phyloP scores from a whole-genome alignment of 2,329 filamentous ascomycete species.

The Monosporascus sp. region DNA sequence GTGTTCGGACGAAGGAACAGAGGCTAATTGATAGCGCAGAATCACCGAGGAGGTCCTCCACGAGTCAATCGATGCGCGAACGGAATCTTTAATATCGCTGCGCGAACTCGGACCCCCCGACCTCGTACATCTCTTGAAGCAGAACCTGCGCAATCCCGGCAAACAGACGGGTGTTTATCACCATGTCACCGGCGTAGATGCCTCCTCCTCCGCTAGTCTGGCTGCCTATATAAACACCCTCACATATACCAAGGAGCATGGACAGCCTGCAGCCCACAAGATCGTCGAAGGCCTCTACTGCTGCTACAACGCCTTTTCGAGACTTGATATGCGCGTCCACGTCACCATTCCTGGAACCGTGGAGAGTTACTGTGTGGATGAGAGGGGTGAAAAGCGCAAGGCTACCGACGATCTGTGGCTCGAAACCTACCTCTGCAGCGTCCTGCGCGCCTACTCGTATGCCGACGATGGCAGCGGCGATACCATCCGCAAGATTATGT shows the following conservation, averaged over 20 bases:
- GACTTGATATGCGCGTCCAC: conserved; percentile 96
- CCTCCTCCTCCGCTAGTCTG: conserved; percentile 92
- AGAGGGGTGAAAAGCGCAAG: conserved; percentile 89
- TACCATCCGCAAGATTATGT: conserved; percentile 92
- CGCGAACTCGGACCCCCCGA: conserved; percentile 95
- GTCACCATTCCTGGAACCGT: conserved; percentile 95
- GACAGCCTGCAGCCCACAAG: conserved; percentile 71
- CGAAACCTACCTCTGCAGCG: conserved; percentile 94
- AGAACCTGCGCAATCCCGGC: conserved; percentile 50
- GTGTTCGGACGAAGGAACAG: background rate
- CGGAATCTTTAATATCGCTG: conserved; percentile 77
- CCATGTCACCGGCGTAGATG: conserved; percentile 95
- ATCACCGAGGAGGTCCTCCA: conserved; percentile 91
- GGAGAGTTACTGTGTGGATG: conserved; percentile 95
- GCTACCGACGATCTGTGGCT: conserved; percentile 94
- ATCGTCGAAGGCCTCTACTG: conserved; percentile 94
- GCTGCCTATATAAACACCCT: conserved; percentile 98
- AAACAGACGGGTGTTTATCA: conserved; percentile 90
- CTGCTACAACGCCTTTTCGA: conserved; percentile 99
- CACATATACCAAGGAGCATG: conserved; percentile 73
- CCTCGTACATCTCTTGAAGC: conserved; percentile 88
- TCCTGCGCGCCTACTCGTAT: conserved; percentile 91
- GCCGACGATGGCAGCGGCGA: conserved; percentile 93
- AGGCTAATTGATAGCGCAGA: conserved; percentile 40
- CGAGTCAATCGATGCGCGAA: conserved; percentile 86